A percentile compares a stretch with the other conserved stretches of the same genome.
phyloP scores from a whole-genome alignment of 441 rosid genomes.

The Adansonia rubrostipa region DNA sequence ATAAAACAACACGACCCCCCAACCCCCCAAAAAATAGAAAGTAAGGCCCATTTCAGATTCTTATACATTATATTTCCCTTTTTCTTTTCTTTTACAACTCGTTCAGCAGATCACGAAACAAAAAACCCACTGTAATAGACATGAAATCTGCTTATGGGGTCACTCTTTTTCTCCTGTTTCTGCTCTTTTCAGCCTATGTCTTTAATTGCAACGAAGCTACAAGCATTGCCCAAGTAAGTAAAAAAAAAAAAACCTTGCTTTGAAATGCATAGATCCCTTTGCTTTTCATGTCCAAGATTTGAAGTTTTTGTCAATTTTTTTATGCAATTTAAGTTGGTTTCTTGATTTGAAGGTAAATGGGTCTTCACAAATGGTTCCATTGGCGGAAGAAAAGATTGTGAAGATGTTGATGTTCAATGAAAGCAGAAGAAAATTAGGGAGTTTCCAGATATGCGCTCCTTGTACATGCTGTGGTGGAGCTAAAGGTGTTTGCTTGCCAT shows the following conservation, averaged over 20 bases:
- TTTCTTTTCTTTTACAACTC: neutral
- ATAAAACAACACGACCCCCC: no score
- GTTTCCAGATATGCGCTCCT: no score
- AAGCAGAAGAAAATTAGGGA: no score
- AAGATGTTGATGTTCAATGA: conserved; percentile 55
- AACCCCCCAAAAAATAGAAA: no score
- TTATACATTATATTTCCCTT: neutral
- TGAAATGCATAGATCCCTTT: conserved; percentile 6
- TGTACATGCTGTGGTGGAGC: no score
- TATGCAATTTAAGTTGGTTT: conserved; percentile 4
- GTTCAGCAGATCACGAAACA: neutral
- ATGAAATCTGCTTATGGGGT: conserved; percentile 20
- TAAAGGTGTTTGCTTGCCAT: no score
- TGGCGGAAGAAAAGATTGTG: conserved; percentile 63
- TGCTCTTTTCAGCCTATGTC: no score
- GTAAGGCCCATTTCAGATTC: neutral
- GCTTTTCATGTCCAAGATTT: neutral
- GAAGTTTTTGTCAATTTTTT: neutral
- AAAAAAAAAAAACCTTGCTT: neutral
- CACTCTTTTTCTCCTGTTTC: neutral
- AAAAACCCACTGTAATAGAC: neutral
- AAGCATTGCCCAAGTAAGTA: conserved; percentile 25
- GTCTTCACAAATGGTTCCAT: conserved; percentile 57
- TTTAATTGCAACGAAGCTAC: conserved; percentile 2
- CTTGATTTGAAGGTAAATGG: conserved; percentile 55